These are phyloP conservation scores for Neurospora sp. DNA, from an alignment of 495 filamentous ascomycete species.

Conservation along the genomic window DNA sequence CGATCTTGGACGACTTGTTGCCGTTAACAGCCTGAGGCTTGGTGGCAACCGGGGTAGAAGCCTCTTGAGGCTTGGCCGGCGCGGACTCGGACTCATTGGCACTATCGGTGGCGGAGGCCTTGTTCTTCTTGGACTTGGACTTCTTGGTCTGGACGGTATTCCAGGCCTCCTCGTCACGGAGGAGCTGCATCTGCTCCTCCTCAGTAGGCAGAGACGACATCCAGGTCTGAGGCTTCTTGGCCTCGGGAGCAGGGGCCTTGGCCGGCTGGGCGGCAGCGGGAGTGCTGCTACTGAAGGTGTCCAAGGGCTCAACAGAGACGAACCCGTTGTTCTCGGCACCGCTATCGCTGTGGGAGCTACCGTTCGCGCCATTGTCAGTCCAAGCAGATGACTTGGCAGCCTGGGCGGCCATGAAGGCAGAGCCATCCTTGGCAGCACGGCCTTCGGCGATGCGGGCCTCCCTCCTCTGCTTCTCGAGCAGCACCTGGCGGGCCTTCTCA, in stretches of 20 bases:
- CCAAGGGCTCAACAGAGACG: conserved; percentile 48
- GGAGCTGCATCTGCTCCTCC: conserved; percentile 72
- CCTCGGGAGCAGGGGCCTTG: conserved; percentile 16
- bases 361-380: conserved; percentile 36
- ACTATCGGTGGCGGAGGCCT: conserved; percentile 18
- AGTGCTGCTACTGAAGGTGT: conserved; percentile 48
- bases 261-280: conserved; percentile 13
- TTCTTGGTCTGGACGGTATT: conserved; percentile 74
- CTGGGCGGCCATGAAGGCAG: conserved; percentile 43
- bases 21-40: conserved; percentile 15
- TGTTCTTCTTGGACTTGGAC: conserved; percentile 34
- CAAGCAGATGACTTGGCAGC: conserved; percentile 48
- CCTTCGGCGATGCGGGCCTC: conserved; percentile 72
- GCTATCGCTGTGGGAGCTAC: conserved; percentile 12
- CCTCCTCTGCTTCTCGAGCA: conserved; percentile 71
- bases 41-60: conserved; percentile 6
- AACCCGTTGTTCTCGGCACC: conserved; percentile 19
- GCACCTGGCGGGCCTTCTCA: conserved; percentile 59
- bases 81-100: conserved; percentile 16
- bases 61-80: conserved; percentile 6
- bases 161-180: conserved; percentile 58
- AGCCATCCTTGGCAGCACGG: conserved; percentile 62
- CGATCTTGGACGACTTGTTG: conserved; percentile 22
- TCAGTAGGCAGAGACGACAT: conserved; percentile 58
- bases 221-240: conserved; percentile 36